Conservation (phyloP, 192 early-diverging fungal genomes). For the Ambispora gerdemannii region DNA sequence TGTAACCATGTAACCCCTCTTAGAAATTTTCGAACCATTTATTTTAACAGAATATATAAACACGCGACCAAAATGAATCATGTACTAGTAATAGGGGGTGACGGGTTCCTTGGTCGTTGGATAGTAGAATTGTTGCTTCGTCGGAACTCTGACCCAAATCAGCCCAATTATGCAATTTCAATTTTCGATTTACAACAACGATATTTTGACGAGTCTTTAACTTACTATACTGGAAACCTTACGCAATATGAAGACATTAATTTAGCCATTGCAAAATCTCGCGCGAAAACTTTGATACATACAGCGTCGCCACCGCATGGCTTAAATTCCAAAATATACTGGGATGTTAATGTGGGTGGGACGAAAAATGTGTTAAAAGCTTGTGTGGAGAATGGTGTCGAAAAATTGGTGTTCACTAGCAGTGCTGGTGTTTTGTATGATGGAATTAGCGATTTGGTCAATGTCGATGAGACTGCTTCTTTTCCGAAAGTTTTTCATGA, state of each 20-base stretch:
- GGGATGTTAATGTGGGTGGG: conserved; percentile 81
- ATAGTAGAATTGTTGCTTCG: conserved; percentile 74
- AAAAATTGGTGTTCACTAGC: conserved; percentile 78
- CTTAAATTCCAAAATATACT: conserved; percentile 64
- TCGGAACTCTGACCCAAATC: conserved; percentile 35
- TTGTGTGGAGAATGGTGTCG: conserved; percentile 61
- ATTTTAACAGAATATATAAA: no score
- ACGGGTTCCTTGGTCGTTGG: conserved; percentile 82
- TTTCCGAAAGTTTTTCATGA: conserved; percentile 77
- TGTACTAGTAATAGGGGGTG: conserved; percentile 86
- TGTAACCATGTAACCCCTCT: no score
- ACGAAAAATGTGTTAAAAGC: conserved; percentile 81
- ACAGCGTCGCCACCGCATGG: conserved; percentile 86
- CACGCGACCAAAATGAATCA: no score
- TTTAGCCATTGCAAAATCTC: conserved; percentile 46
- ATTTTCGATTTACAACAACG: conserved; percentile 78
- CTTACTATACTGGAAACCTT: conserved; percentile 49
- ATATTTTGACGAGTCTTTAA: conserved; percentile 43
- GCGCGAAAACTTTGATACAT: conserved; percentile 78
- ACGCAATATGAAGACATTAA: conserved; percentile 55
- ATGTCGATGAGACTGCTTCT: conserved; percentile 75
- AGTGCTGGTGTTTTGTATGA: conserved; percentile 88
- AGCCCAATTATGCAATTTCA: conserved; percentile 55
- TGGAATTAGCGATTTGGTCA: conserved; percentile 63
- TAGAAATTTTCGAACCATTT: no score